Conservation (phyloP, 495 filamentous ascomycete genomes). For the Pyrenula massariospora region DNA sequence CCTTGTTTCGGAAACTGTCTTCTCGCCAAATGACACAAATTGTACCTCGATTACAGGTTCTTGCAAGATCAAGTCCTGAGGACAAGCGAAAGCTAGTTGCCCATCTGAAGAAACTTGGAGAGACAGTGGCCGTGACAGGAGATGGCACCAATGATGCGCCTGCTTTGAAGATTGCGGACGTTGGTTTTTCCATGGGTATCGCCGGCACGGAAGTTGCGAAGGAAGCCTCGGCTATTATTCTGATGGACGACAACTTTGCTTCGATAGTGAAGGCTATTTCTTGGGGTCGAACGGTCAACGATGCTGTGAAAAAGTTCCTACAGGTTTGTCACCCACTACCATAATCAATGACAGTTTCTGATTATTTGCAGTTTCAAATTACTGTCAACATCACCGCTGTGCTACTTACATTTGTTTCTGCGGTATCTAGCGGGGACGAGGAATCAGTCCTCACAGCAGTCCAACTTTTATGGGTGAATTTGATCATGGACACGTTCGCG, state of each 20-base stretch:
- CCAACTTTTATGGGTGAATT: slow-evolving; percentile 82
- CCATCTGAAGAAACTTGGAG: slow-evolving; percentile 69
- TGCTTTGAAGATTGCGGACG: slow-evolving; percentile 75
- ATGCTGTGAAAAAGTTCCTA: slow-evolving; percentile 83
- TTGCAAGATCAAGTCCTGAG: slow-evolving; percentile 74
- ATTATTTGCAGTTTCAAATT: slow-evolving; percentile 76
- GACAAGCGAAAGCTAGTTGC: slow-evolving; percentile 76
- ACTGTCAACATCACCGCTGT: slow-evolving; percentile 89
- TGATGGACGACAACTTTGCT: slow-evolving; percentile 89
- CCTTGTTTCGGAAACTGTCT: slow-evolving; percentile 62
- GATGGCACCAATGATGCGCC: slow-evolving; percentile 90
- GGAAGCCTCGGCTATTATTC: slow-evolving; percentile 84
- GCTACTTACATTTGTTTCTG: slow-evolving; percentile 70
- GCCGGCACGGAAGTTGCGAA: slow-evolving; percentile 86
- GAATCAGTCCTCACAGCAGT: slow-evolving; percentile 72
- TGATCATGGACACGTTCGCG: slow-evolving; percentile 94
- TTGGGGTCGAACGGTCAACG: slow-evolving; percentile 83
- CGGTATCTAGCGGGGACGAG: slow-evolving; percentile 52
- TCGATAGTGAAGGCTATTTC: slow-evolving; percentile 81
- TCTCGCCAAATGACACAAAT: slow-evolving; percentile 52
- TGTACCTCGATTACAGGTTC: slow-evolving; percentile 68
- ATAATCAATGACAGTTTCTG: not conserved
- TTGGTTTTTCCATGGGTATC: slow-evolving; percentile 89
- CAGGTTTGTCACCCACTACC: slow-evolving; percentile 54
- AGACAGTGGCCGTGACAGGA: slow-evolving; percentile 88